Evolutionary conservation across 2,329 filamentous ascomycete species (phyloP).

Genomic region (Fusarium lyarnte): DNA sequence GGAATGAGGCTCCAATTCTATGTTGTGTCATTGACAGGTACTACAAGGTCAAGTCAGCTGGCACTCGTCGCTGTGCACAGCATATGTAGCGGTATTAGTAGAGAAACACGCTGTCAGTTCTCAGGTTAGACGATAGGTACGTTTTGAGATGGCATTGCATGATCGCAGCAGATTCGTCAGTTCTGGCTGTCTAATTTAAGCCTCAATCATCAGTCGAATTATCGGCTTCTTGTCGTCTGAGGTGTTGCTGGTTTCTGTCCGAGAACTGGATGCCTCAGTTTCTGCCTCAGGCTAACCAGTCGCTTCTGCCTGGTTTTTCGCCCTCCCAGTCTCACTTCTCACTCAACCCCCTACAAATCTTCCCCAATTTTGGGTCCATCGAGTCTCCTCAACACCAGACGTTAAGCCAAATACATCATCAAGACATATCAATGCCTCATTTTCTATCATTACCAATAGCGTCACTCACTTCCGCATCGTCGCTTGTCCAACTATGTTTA

Average conservation of each 20-base stretch:
- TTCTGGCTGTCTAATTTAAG: background rate
- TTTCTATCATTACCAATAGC: no score
- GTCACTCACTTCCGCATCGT: fast-evolving
- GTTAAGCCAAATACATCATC: background rate
- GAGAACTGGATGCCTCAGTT: background rate
- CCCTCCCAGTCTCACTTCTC: background rate
- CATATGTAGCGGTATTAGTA: background rate
- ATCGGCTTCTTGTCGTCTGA: background rate
- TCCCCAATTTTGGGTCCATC: background rate
- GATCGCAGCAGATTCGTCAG: background rate
- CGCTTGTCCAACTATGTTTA: fast-evolving
- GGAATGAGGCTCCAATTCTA: background rate
- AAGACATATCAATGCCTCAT: background rate
- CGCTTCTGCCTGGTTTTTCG: slow-evolving; percentile 1
- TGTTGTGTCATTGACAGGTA: background rate
- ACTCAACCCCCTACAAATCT: background rate
- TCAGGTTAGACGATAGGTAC: background rate
- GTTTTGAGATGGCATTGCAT: background rate
- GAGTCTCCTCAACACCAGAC: background rate
- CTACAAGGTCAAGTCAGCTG: background rate
- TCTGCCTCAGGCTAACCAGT: slow-evolving; percentile 9
- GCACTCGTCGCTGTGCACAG: background rate
- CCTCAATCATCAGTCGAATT: background rate
- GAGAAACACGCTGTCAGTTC: background rate
- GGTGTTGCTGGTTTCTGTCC: background rate